Conservation (phyloP, 306 rosid genomes). For the Glycyrrhiza uralensis region DNA sequence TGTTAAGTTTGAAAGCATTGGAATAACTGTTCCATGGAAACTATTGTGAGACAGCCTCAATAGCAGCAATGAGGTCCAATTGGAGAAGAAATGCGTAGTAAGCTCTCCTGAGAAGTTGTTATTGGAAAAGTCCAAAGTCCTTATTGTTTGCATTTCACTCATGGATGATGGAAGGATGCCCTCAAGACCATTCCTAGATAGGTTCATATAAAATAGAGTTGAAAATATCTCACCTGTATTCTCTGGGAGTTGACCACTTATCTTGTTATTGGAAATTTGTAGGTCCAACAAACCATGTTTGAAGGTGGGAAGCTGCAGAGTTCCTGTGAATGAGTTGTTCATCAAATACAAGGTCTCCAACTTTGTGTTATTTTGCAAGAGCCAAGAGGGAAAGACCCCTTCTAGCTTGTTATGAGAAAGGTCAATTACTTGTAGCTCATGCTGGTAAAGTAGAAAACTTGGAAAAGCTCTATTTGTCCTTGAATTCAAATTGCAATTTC, state of each 20-base stretch:
- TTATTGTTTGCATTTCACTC: neutral
- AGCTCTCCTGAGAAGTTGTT: neutral
- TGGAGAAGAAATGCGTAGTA: neutral
- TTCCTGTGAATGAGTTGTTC: neutral
- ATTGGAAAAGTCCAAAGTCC: neutral
- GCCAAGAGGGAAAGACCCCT: constrained; percentile 5
- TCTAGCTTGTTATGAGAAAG: constrained; percentile 4
- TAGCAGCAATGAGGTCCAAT: neutral
- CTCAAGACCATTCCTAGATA: neutral
- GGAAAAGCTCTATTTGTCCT: neutral
- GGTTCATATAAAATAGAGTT: neutral
- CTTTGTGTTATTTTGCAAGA: constrained; percentile 5
- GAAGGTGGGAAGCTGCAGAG: neutral
- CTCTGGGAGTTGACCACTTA: neutral
- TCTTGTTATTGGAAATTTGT: neutral
- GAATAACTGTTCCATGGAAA: neutral
- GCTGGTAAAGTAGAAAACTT: neutral
- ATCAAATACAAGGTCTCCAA: neutral
- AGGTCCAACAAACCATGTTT: neutral
- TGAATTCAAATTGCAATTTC: neutral
- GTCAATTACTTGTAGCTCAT: neutral
- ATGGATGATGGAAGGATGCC: constrained; percentile 12
- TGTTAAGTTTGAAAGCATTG: neutral
- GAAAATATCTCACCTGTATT: neutral
- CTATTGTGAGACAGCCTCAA: constrained; percentile 2